Base-by-base conservation (phyloP, 352 stramenopile genomes). In the Globisporangium emineosum region DNA sequence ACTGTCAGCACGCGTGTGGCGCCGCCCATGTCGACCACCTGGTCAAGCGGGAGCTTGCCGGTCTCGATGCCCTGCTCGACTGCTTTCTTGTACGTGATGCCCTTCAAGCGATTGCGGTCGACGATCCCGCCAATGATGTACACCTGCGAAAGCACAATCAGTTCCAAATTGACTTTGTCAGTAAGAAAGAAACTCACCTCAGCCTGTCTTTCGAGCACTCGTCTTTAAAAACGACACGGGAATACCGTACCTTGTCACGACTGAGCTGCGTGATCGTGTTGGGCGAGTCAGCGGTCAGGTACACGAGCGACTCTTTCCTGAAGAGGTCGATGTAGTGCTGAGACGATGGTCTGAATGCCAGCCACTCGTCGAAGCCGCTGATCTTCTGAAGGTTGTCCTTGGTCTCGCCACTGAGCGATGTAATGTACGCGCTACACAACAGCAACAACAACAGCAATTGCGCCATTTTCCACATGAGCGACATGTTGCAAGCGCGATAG, bases 121-220 rank as follows among this genome's bases (percentile, higher is more conserved):
- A 99, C 96, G 72, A 99, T 99, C 23, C 96, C 96, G 19, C 96
- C 96, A 70, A 99, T 99, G 49, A 98, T 93, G 73, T 98, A 99
- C 29, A 97, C 86, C 79, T 88, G 47, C 35, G 53, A 35, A 3
- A 17, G 23, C 15, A 10, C 7, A 17, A 32, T 2, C 10, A 50
- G 9, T 29, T n/a, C 8, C 15, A 21, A 5, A n/a, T 43, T 9
- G 5, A 23, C 17, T 27, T 23, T 21, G 1, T 15, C 21, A 59
- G 30, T 12, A 30, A n/a, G n/a, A n/a, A 32, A 32, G 29, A 32
- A 32, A 32, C 5, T n/a, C n/a, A n/a, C n/a, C n/a, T n/a, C n/a
- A n/a, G n/a, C n/a, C n/a, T n/a, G n/a, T n/a, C n/a, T n/a, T n/a
- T n/a, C n/a, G n/a, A n/a, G n/a, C n/a, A n/a, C n/a, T n/a, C n/a